Base-by-base conservation (phyloP, 352 stramenopile species). In the Phytophthora ohioensis region DNA sequence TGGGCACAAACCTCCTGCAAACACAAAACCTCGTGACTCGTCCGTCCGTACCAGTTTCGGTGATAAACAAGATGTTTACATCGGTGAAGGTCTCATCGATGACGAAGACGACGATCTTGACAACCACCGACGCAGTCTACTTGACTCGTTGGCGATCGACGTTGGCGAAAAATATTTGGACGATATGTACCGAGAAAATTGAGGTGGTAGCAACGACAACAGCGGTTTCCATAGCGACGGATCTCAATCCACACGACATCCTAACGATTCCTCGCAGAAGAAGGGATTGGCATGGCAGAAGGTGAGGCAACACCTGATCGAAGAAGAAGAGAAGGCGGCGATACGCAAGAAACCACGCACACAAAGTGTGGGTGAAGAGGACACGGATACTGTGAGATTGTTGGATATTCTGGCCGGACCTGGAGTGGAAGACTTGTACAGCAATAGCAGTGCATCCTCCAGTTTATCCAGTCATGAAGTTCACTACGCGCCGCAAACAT, bases 101-200 rank as follows among this genome's bases (percentile, higher is more conserved):
- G 32, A 11, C 4, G 6, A 21, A 9, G 17, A 35, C 27, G 42
- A 46, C 4, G 17, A 32, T 35, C 12, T n/a, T 30, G 9, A 38
- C 34, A 21, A 65, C 9, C 70, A 76, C 6, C 68, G 78, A 57
- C 88, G 74, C 49, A 90, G 89, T 62, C 57, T 90, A 35, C 71
- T 92, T 13, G 84, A 92, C 59, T 90, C 87, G 32, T 70, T 92
- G 5, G 79, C 82, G 10, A 85, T 76, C 34, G 82, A 92, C 52
- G 66, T 85, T 12, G 77, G 78, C 10, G 84, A 92, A 57, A 75
- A 76, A 21, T 92, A 90, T 67, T 59, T 92, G 5, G 71, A 92
- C 17, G 81, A 76, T 43, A 77, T 90, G 36, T 92, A 91, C 69
- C 56, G 78, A 51, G 76, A 88, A 3, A 78, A 90, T 7, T 64